These are phyloP conservation scores for Geosiphon pyriformis DNA, from an alignment of 192 early-diverging fungal species.

Conservation along the genomic window DNA sequence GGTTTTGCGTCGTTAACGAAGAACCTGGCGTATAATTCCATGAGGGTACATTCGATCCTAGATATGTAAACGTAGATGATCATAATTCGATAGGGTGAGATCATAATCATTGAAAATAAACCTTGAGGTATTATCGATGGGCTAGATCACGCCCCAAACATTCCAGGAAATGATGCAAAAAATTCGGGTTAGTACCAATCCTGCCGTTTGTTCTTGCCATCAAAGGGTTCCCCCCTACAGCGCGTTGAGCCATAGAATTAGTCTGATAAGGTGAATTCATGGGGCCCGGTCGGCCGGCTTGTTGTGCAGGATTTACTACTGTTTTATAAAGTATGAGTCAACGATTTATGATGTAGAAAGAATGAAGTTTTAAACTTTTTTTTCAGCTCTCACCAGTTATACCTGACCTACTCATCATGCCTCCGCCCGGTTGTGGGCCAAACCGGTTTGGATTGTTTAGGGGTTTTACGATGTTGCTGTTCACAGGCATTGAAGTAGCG, in stretches of 20 bases:
- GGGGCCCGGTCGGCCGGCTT: neutral
- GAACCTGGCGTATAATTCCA: conserved; percentile 27
- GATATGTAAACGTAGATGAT: neutral
- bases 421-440: conserved; percentile 1
- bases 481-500: neutral
- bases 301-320: conserved; percentile 1
- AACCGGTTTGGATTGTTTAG: neutral
- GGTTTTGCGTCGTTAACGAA: conserved; percentile 21
- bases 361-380: neutral
- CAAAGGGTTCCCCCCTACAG: neutral
- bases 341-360: neutral
- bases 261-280: neutral
- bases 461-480: conserved; percentile 10
- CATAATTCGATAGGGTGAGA: neutral
- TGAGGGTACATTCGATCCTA: conserved; percentile 26
- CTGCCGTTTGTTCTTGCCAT: neutral
- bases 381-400: neutral
- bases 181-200: too few relatives aligned
- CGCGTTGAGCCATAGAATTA: neutral
- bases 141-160: too few relatives aligned
- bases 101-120: neutral
- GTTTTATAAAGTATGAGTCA: neutral
- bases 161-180: too few relatives aligned
- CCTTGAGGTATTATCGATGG: too few relatives aligned
- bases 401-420: neutral